A percentile compares a stretch with the other conserved stretches of the same genome.
Evolutionary conservation across 352 stramenopile genomes (phyloP).

Genomic region (Thalassiosira oceanica): DNA sequence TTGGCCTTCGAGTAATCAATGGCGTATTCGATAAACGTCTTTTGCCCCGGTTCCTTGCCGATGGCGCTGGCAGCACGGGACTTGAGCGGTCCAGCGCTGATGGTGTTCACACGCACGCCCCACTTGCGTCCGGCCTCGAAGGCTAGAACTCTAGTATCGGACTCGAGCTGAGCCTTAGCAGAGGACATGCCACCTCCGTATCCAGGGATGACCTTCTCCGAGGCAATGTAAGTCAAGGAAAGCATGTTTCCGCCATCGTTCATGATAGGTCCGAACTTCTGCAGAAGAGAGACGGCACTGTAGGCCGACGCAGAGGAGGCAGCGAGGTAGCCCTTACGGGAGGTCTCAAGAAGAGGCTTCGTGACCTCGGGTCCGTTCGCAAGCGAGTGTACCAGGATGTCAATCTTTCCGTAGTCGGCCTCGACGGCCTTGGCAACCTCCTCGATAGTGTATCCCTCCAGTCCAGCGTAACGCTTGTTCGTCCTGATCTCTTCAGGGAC

Average conservation of each 20-base stretch:
- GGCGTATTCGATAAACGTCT: conserved; percentile 88
- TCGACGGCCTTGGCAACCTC: conserved; percentile 82
- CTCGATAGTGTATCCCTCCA: conserved; percentile 84
- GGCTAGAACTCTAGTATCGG: conserved; percentile 83
- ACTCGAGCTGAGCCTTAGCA: conserved; percentile 86
- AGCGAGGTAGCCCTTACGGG: conserved; percentile 78
- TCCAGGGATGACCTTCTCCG: conserved; percentile 86
- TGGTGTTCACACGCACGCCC: conserved; percentile 85
- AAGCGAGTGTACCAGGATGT: conserved; percentile 88
- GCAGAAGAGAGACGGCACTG: conserved; percentile 79
- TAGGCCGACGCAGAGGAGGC: conserved; percentile 84
- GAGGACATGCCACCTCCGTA: conserved; percentile 88
- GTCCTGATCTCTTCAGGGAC: conserved; percentile 84
- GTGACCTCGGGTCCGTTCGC: conserved; percentile 87
- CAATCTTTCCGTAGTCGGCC: conserved; percentile 85
- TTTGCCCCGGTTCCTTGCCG: conserved; percentile 80
- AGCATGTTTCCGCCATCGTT: conserved; percentile 79
- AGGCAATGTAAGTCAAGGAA: conserved; percentile 88
- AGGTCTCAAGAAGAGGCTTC: conserved; percentile 86
- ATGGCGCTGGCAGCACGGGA: conserved; percentile 84
- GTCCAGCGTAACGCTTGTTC: conserved; percentile 86
- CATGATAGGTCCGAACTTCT: conserved; percentile 87
- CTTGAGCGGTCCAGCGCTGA: conserved; percentile 85
- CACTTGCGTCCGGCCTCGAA: conserved; percentile 86
- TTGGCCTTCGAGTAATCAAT: conserved; percentile 89